Evolutionary conservation across 148 eudicot species (phyloP).

Genomic region (Beta vulgaris): DNA sequence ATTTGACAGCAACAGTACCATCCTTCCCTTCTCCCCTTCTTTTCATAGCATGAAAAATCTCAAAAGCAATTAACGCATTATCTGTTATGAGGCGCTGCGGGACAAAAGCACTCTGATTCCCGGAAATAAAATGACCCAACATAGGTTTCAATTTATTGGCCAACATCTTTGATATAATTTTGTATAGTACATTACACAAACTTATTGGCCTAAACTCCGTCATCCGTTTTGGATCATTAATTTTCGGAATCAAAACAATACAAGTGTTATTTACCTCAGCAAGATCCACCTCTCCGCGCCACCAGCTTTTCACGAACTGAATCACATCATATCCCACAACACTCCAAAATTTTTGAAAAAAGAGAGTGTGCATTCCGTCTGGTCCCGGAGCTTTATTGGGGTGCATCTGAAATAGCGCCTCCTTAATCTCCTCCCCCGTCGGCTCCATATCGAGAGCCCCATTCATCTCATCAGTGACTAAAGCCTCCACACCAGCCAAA

Average conservation of each 20-base stretch:
- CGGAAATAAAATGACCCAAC: too few species aligned
- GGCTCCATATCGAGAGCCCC: not conserved
- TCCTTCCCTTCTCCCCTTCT: not conserved
- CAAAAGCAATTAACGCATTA: not conserved
- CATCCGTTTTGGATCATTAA: too few species aligned
- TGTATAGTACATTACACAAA: too few species aligned
- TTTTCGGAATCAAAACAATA: too few species aligned
- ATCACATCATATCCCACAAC: not conserved
- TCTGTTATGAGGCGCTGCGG: too few species aligned
- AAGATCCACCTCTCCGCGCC: not conserved
- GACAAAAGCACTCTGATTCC: too few species aligned
- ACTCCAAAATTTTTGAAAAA: not conserved
- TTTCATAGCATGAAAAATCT: not conserved
- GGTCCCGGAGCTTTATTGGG: not conserved
- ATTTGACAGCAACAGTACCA: not conserved
- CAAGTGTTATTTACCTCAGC: not conserved
- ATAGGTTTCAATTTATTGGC: too few species aligned
- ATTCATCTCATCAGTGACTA: not conserved
- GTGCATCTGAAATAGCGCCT: not conserved
- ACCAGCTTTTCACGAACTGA: not conserved
- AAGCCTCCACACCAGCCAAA: not conserved
- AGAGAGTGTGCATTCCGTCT: not conserved
- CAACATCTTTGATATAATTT: too few species aligned
- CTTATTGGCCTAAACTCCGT: too few species aligned
- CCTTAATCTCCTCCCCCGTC: not conserved